Evolutionary conservation across 1,139 yeast genomes (phyloP), one percentile per base, ranked within the genome.

Genomic region (Magnusiomyces tetraspermus): DNA sequence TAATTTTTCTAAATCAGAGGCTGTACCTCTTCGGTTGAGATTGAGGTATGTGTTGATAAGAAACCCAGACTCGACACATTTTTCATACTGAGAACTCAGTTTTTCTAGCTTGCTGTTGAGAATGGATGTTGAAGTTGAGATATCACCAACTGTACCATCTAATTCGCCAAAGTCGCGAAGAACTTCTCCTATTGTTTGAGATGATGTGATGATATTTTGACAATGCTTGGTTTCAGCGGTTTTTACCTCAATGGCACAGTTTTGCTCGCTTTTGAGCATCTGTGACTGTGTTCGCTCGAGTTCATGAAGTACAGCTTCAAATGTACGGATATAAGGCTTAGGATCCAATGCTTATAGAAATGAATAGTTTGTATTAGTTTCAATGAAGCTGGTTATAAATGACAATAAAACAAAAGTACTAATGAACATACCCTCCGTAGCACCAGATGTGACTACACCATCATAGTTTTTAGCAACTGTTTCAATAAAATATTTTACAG

Each of bases 241-340:
- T 10, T 78, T 76, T 0, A 84, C 89, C 31, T 78, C 80, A 36
- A 70, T 71, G 48, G 78, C 84, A 31, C 81, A 72, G 17, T 68
- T 70, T 1, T 67, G 70, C 57, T 78, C 80, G 54, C 74, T 75
- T 13, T 67, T 65, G 6, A 71, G 66, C 1, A 89, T 80, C 49
- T 82, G 82, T 1, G 73, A 74, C 50, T 76, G 76, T 47, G 89
- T 69, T 49, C 74, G 74, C 60, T 82, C 79, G 57, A 88, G 71
- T 63, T 87, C 94, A 52, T 82, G 75, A 47, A 89, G 71, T 1
- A 94, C 88, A 1, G 92, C 81, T 67, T 90, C 97, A 67, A 92
- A 90, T 0, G 96, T 87, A 61, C 96, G 78, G 52, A 92, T 92
- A 65, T 87, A 90, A 1, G 98, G 98, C 61, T 87, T 89, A 1